A percentile compares a stretch with the other conserved stretches of the same genome.
phyloP scores from a whole-genome alignment of 257 asterid genomes.

The Penstemon eatonii region DNA sequence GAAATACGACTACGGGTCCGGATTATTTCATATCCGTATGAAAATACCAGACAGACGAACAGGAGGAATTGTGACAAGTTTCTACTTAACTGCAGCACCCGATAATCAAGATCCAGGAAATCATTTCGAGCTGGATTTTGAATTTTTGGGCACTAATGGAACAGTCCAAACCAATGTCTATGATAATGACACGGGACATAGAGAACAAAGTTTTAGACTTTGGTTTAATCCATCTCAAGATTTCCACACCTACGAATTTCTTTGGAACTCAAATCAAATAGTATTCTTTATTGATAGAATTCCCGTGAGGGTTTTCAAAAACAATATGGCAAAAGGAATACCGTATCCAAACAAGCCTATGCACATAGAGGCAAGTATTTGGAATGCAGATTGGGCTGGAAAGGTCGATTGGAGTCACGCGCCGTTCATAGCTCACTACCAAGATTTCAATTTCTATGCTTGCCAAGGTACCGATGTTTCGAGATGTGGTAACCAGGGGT shows the following conservation, averaged over 20 bases:
- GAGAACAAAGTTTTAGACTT: conserved; percentile 51
- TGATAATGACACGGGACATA: conserved; percentile 38
- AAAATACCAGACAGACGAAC: conserved; percentile 38
- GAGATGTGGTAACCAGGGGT: conserved; percentile 2
- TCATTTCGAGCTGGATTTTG: conserved; percentile 41
- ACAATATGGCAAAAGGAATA: conserved; percentile 24
- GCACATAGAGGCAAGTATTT: conserved; percentile 38
- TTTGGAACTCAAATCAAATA: conserved; percentile 53
- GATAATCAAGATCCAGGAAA: conserved; percentile 23
- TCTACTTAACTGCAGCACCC: conserved; percentile 37
- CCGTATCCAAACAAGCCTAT: conserved; percentile 23
- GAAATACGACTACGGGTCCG: conserved; percentile 32
- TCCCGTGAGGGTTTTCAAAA: conserved; percentile 43
- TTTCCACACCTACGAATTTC: conserved; percentile 51
- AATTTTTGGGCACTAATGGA: conserved; percentile 34
- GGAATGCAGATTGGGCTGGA: conserved; percentile 33
- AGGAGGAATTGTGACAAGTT: conserved; percentile 37
- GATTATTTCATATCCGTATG: conserved; percentile 40
- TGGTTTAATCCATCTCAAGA: conserved; percentile 61
- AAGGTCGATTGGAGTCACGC: conserved; percentile 28
- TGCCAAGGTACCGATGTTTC: background rate
- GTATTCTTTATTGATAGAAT: conserved; percentile 22
- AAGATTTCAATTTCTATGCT: conserved; percentile 27
- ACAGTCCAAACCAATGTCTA: conserved; percentile 54
- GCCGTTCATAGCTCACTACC: conserved; percentile 32